Conservation (phyloP, 371 early-diverging fungal species). For the Circinella minor region DNA sequence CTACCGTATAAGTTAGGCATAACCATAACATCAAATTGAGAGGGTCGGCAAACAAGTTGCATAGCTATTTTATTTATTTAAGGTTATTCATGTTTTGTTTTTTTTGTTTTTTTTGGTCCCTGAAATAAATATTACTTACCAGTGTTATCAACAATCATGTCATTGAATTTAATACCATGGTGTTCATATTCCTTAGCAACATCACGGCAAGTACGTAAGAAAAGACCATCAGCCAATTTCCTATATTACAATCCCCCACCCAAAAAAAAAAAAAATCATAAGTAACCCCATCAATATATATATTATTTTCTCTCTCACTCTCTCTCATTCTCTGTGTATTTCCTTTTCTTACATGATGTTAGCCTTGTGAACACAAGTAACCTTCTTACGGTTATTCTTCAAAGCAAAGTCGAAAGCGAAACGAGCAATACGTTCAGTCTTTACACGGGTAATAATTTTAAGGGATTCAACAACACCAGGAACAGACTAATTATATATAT, state of each 20-base stretch:
- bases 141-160: conserved; percentile 98
- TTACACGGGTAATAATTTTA: conserved; percentile 92
- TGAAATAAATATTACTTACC: not conserved
- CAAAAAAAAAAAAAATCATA: not conserved
- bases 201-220: conserved; percentile 92
- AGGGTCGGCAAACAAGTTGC: conserved; percentile 96
- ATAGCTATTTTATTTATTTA: conserved; percentile 55
- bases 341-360: conserved; percentile 87
- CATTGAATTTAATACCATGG: conserved; percentile 88
- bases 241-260: conserved; percentile 30
- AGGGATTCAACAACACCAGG: conserved; percentile 98
- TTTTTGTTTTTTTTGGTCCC: not conserved
- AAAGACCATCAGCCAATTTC: conserved; percentile 97
- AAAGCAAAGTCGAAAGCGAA: conserved; percentile 98
- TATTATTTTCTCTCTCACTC: not conserved
- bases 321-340: not conserved
- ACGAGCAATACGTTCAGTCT: conserved; percentile 96
- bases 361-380: conserved; percentile 98
- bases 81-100: not conserved
- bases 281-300: not conserved
- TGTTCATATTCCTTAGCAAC: conserved; percentile 91
- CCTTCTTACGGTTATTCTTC: conserved; percentile 95
- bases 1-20: conserved; percentile 98
- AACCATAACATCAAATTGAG: conserved; percentile 98
- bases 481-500: conserved; percentile 65